phyloP scores from a whole-genome alignment of 495 filamentous ascomycete genomes.

The Pseudoneurospora amorphoporcata region DNA sequence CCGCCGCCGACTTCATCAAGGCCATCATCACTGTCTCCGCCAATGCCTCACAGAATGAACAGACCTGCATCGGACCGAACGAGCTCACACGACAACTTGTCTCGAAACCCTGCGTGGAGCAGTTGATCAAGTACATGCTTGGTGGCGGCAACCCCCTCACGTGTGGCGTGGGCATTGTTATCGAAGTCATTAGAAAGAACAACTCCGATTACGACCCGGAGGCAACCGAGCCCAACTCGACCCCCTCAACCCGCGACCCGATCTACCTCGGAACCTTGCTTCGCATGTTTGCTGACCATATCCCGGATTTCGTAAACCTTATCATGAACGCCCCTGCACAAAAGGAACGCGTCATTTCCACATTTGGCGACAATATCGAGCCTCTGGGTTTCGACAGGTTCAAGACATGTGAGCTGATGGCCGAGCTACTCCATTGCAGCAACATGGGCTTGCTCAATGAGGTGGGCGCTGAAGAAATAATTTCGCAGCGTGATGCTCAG shows the following conservation, averaged over 20 bases:
- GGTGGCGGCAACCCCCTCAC: conserved; percentile 89
- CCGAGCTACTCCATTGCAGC: conserved; percentile 93
- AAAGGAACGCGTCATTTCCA: conserved; percentile 38
- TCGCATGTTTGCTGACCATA: conserved; percentile 76
- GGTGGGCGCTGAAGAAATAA: conserved; percentile 77
- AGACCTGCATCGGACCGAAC: conserved; percentile 95
- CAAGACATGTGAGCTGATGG: conserved; percentile 99
- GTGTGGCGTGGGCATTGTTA: conserved; percentile 93
- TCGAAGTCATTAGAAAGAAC: conserved; percentile 98
- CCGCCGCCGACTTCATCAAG: conserved; percentile 95
- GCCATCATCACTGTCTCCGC: conserved; percentile 98
- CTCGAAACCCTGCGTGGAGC: conserved; percentile 72
- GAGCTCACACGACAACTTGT: conserved; percentile 93
- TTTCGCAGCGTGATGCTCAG: conserved; percentile 69
- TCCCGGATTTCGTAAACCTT: conserved; percentile 92
- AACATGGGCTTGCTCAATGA: conserved; percentile 98
- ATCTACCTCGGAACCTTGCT: conserved; percentile 95
- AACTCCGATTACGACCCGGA: conserved; percentile 99
- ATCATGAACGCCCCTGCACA: conserved; percentile 58
- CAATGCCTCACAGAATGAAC: conserved; percentile 94
- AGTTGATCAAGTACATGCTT: conserved; percentile 82
- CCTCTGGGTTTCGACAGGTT: conserved; percentile 95
- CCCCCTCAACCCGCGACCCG: conserved; percentile 77
- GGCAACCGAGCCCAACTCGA: conserved; percentile 62
- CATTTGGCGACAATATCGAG: conserved; percentile 86